Base-by-base conservation (phyloP, 768 basidiomycete species). In the Mycena venus region DNA sequence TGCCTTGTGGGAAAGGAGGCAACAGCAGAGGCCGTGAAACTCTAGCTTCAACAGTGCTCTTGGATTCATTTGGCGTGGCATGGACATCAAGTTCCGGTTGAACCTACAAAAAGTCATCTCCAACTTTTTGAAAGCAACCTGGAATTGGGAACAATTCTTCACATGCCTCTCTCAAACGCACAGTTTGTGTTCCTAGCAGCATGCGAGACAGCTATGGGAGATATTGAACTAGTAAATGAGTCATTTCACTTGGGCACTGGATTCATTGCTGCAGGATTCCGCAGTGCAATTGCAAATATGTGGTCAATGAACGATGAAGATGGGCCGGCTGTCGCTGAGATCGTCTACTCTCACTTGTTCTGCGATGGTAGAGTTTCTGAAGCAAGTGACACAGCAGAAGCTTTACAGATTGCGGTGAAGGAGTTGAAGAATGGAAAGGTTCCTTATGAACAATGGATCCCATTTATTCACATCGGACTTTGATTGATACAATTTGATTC, bases 111-210 rank as follows among this genome's bases (percentile, higher is more conserved):
- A 71, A 81, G 78, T 56, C 78, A 70, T 1, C 78, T 80, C 15
- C 55, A 75, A 42, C 72, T 83, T 12, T 62, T 77, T 34, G 78
- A 78, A 32, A 73, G 77, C 3, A 38, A 31, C 25, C 75, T 80
- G 10, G 72, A 73, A 65, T n/a, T 80, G 25, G 21, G 75, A 69
- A 61, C 64, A 8, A 74, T 81, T 31, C 72, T 80, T 23, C 60
- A 63, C 6, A 27, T 75, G 47, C 69, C 70, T 32, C 61, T 79
- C 19, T 58, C 53, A 8, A 53, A 71, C 25, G 70, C 78, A 12
- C 76, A 79, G 27, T 77, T 87, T 55, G 86, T 86, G 0, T 83
- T 84, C 72, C 78, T 88, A 4, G 86, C 86, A 1, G 86, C 86
- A 1, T 88, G 87, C 63, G 79, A 87, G 58, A 87, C 84, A 5